phyloP scores from a whole-genome alignment of 805 yeast species.

The Kuraishia ogatae region DNA sequence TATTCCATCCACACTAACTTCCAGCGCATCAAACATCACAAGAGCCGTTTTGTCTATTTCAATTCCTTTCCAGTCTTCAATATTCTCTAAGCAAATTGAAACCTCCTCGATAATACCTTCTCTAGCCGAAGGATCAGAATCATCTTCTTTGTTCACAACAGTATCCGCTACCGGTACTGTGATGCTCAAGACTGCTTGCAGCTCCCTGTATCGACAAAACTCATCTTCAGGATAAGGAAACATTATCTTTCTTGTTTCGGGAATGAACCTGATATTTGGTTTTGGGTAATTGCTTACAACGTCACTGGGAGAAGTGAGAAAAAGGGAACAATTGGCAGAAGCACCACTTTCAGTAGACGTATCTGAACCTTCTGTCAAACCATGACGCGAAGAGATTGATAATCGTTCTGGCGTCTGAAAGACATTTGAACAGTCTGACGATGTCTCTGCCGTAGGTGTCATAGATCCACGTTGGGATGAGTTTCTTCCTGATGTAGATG shows the following conservation, averaged over 20 bases:
- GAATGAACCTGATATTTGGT: neutral
- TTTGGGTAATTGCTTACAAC: neutral
- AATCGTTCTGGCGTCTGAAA: neutral
- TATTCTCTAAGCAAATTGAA: neutral
- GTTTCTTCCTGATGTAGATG: neutral
- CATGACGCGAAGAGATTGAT: neutral
- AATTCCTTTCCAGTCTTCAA: conserved; percentile 7
- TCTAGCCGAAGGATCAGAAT: neutral
- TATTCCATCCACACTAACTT: conserved; percentile 3
- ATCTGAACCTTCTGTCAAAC: neutral
- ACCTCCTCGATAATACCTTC: neutral
- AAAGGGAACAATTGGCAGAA: neutral
- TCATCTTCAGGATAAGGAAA: neutral
- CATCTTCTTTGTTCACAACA: neutral
- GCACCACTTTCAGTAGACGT: neutral
- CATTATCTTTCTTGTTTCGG: neutral
- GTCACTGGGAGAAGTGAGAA: neutral
- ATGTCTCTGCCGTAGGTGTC: neutral
- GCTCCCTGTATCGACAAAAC: neutral
- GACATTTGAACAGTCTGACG: neutral
- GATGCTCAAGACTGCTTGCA: neutral
- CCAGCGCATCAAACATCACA: conserved; percentile 4
- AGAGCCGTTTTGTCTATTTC: conserved; percentile 3
- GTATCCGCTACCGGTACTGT: neutral
- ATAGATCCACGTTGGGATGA: neutral